Base-by-base conservation (phyloP, 164 flowering plant species). In the Vitis rotundifolia region DNA sequence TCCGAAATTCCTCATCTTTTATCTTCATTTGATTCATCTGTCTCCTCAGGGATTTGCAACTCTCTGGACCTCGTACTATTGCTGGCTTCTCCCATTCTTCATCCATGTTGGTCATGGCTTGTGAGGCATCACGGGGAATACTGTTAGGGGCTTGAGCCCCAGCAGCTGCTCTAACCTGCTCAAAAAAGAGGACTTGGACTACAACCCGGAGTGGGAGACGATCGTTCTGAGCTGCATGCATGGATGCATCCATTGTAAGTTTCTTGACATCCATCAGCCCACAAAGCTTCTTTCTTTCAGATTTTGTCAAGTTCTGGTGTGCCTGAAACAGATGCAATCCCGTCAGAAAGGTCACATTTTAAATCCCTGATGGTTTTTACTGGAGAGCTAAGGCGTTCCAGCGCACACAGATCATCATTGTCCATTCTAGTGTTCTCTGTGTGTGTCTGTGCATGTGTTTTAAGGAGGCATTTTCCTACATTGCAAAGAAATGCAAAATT, bases 201-300 rank as follows among this genome's bases (percentile, higher is more conserved):
- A 93, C 92, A 16, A 88, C 84, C 5, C 98, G 86, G 14, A 93
- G 92, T 5, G 97, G 97, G 50, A 93, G 92, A n/a, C 85, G 76
- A 37, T 93, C 98, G 22, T 88, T 91, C 76, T 93, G 98, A 22
- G 93, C 98, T 8, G 98, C 98, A 75, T 91, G 92, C 85, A 84
- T 86, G 9, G 89, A 83, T 8, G 88, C 91, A 11, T 88, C 88
- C 73, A 71, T 75, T 5, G 94, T 83, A 67, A 93, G 76, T 71
- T 83, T 91, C 77, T 87, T 89, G 22, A 91, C 90, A 65, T 93
- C 94, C 91, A 93, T 86, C 51, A 90, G 66, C 52, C 86, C 83
- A 69, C 98, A 93, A 55, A 93, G 66, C 62, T 76, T 85, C 79
- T 87, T 93, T 77, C 74, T 88, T 54, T 93, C 98, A 5, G 82